Evolutionary conservation across 768 basidiomycete genomes (phyloP).

Genomic region (Candolleomyces aberdarensis): DNA sequence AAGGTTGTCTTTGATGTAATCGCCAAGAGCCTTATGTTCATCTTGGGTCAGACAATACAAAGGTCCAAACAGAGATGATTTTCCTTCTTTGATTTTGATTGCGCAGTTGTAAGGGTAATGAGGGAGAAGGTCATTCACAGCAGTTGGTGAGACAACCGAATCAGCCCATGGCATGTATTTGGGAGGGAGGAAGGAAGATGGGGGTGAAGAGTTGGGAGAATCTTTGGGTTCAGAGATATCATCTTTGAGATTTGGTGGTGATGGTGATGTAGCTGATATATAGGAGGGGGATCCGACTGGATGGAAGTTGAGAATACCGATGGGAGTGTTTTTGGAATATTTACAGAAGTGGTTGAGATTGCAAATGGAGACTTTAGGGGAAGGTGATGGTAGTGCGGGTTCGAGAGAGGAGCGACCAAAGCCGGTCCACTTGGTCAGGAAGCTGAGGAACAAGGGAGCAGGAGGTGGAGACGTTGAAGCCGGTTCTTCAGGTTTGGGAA

Average conservation of each 20-base stretch:
- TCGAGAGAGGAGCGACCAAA: constrained; percentile 17
- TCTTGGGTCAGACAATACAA: constrained; percentile 14
- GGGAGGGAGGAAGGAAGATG: neutral
- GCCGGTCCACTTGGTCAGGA: constrained; percentile 14
- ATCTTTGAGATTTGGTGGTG: constrained; percentile 1
- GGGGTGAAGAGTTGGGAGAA: neutral
- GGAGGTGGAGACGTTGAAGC: no score
- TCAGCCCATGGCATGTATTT: constrained; percentile 4
- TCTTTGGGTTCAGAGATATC: neutral
- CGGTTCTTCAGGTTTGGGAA: no score
- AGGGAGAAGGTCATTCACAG: constrained; percentile 5
- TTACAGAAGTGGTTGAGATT: constrained; percentile 14
- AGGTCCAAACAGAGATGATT: constrained; percentile 8
- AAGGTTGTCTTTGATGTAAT: constrained; percentile 33
- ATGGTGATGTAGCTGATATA: constrained; percentile 10
- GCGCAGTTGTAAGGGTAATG: constrained; percentile 8
- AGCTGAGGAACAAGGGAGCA: neutral
- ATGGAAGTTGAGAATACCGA: constrained; percentile 8
- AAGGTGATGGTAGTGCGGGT: constrained; percentile 1
- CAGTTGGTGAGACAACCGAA: neutral
- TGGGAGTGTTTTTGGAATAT: constrained; percentile 16
- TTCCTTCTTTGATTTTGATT: constrained; percentile 11
- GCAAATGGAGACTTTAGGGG: constrained; percentile 14
- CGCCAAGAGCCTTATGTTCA: constrained; percentile 30
- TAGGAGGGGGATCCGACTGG: constrained; percentile 12